Percentiles rank a stretch among this genome's conserved stretches.
Evolutionary conservation across 495 filamentous ascomycete genomes (phyloP).

Genomic region (Penicillium coprophilum): DNA sequence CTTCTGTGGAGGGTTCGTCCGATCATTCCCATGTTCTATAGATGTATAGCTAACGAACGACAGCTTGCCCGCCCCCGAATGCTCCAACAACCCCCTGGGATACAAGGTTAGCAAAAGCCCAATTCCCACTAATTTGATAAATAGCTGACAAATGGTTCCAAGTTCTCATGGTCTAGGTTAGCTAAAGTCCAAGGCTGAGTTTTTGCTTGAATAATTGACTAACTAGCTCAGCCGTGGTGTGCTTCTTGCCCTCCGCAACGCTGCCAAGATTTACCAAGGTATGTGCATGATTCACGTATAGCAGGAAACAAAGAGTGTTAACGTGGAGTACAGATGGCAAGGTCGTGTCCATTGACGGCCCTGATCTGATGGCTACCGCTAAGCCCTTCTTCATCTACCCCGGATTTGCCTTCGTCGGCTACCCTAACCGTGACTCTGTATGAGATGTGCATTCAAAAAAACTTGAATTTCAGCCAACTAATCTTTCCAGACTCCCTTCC

Average conservation of each 20-base stretch:
- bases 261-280: slow-evolving; percentile 73
- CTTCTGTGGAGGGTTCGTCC: slow-evolving; percentile 72
- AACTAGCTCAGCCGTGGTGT: slow-evolving; percentile 68
- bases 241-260: slow-evolving; percentile 79
- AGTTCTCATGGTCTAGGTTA: slow-evolving; percentile 74
- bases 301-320: background rate
- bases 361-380: slow-evolving; percentile 79
- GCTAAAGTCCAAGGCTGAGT: background rate
- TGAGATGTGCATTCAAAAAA: background rate
- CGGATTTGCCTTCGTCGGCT: slow-evolving; percentile 86
- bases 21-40: background rate
- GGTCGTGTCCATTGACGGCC: slow-evolving; percentile 56
- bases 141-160: background rate
- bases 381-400: slow-evolving; percentile 93
- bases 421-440: slow-evolving; percentile 83
- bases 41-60: background rate
- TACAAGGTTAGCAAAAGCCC: slow-evolving; percentile 59
- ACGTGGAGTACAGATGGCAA: slow-evolving; percentile 55
- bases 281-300: background rate
- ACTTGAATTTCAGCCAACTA: background rate
- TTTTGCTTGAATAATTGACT: background rate
- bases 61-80: slow-evolving; percentile 71
- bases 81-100: slow-evolving; percentile 85
- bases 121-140: background rate
- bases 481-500: slow-evolving; percentile 59